Base-by-base conservation (phyloP, 1,284 basidiomycete genomes). In the Coniferiporia sulphurascens region DNA sequence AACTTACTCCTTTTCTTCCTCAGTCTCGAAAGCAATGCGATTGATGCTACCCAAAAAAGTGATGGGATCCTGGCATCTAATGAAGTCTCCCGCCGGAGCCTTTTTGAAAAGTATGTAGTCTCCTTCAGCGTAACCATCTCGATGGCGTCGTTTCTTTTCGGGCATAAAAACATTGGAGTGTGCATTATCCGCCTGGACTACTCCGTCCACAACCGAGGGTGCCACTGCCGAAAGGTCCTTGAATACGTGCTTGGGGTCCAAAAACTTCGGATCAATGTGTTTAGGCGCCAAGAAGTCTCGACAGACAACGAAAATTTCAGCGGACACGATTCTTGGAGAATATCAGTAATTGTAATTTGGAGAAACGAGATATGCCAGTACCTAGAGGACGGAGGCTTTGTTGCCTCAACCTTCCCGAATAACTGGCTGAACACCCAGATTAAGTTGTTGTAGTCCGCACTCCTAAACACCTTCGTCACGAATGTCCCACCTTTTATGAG, bases 231-330 rank as follows among this genome's bases (percentile, higher is more conserved):
- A 74, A 15, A 92, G 75, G 64, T 98, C 97, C 73, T 98, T 97
- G 83, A 99, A 99, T 62, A 99, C 97, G 69, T 98, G 93, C 71
- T 87, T 93, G 9, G 97, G 93, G 71, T 99, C 96, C 64, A 99
- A 86, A 76, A 99, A 98, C 75, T 96, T 97, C 45, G 97, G 95
- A 70, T 99, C 97, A 68, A 99, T 96, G 69, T 91, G 84, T 71
- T 93, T 93, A 3, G 97, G 97, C 3, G 95, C 94, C 65, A 95
- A 84, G 77, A 94, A 99, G 61, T 94, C 93, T 64, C 89, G 89
- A 75, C 97, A 99, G 56, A 98, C 94, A 67, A 99, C 97, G 79
- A 99, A 99, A 71, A 99, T 99, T 75, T 99, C 97, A 7, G 97
- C 97, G 50, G 97, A 99, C 51, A 99, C 97, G 74, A 97, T 98